phyloP scores from a whole-genome alignment of 2,329 filamentous ascomycete species.

The Colletotrichum sp. region DNA sequence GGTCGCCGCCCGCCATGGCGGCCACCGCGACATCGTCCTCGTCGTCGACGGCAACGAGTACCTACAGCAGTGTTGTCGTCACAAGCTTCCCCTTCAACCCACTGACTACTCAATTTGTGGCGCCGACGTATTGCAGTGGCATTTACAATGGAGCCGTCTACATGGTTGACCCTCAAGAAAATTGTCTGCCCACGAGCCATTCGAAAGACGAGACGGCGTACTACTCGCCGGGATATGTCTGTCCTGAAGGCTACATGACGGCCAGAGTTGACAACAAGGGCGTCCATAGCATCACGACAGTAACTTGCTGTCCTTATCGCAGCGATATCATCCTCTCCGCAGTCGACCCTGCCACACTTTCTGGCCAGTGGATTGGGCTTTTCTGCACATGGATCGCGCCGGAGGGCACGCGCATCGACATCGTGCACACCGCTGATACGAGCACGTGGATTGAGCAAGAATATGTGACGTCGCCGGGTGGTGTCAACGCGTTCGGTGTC shows the following conservation, averaged over 20 bases:
- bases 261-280: conserved; percentile 26
- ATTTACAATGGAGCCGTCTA: conserved; percentile 14
- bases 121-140: conserved; percentile 15
- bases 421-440: conserved; percentile 18
- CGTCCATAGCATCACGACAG: conserved; percentile 26
- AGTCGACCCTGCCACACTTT: conserved; percentile 22
- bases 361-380: conserved; percentile 17
- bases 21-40: background rate
- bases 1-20: background rate
- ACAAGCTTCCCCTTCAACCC: conserved; percentile 19
- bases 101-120: conserved; percentile 23
- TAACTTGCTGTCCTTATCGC: conserved; percentile 28
- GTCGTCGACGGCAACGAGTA: background rate
- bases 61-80: background rate
- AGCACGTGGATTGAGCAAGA: conserved; percentile 11
- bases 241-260: conserved; percentile 10
- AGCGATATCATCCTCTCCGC: conserved; percentile 23
- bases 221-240: conserved; percentile 14
- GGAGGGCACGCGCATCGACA: conserved; percentile 5
- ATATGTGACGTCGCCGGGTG: conserved; percentile 15
- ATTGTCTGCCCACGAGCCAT: conserved; percentile 23
- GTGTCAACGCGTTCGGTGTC: conserved; percentile 26
- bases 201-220: conserved; percentile 11
- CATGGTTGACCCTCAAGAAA: conserved; percentile 20
- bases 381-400: conserved; percentile 28